Evolutionary conservation across 202 grass and related monocot species (phyloP), one percentile per base, ranked within the genome.

Genomic region (Hordeum pubiflorum): DNA sequence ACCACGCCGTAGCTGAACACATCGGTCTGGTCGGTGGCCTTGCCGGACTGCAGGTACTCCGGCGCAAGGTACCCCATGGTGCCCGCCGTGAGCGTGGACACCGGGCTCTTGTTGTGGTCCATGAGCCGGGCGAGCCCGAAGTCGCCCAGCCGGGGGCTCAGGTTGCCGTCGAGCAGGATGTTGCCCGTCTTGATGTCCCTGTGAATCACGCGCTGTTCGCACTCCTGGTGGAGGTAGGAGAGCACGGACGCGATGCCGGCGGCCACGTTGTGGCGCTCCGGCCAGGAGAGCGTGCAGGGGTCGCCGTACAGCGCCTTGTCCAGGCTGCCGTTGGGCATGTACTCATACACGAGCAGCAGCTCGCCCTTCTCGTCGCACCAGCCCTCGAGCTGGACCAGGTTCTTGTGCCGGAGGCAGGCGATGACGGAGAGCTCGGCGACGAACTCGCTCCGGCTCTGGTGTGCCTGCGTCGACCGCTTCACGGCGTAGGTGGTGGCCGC

Each of bases 51-150:
- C 7, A 97, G 82, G 73, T 97, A 97, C 81, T 97, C 94, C 3
- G 94, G 94, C 14, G 94, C 94, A 0, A 97, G 91, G 86, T 97
- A 97, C 2, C 89, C 94, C 94, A 97, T 97, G 10, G 94, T 97
- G 3, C 94, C 94, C 0, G 94, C 94, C 11, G 94, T 97, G 50
- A 97, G 88, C 22, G 94, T 97, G 38, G 94, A 97, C 6, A 94
- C 86, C 6, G 91, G 94, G 68, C 94, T 97, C 77, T 91, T 82
- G 48, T 91, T 82, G 72, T 97, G 94, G 79, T 97, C 94, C 91
- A 91, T 91, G 76, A 97, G 72, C 41, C 91, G 60, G 15, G 94
- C 94, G 0, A 97, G 84, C 11, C 94, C 94, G 27, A 97, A 97
- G 72, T 97, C 94, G 0, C 94, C 94, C 0, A 97, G 89, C 10